These are phyloP conservation scores for Rubia tinctorum DNA, from an alignment of 305 asterid species.

Conservation along the genomic window DNA sequence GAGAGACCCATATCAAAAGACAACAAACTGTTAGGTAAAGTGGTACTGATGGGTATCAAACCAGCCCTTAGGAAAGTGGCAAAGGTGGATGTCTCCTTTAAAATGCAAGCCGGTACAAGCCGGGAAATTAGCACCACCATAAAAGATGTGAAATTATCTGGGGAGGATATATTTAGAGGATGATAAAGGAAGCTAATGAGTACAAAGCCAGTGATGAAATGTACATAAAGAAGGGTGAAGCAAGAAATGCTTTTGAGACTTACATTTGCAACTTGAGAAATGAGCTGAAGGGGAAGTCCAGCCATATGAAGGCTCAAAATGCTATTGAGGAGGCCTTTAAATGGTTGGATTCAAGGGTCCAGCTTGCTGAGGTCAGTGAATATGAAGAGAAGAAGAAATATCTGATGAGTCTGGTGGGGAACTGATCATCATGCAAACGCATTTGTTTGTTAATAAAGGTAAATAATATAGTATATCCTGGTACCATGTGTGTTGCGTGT, in stretches of 20 bases:
- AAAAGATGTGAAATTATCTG: too few relatives aligned
- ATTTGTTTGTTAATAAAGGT: too few relatives aligned
- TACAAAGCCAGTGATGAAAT: not conserved
- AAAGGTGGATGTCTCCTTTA: not conserved
- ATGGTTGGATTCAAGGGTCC: not conserved
- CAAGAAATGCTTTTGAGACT: not conserved
- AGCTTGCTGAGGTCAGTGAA: too few relatives aligned
- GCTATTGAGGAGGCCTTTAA: not conserved
- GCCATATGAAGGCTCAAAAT: not conserved
- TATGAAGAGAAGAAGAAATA: not conserved
- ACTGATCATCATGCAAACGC: too few relatives aligned
- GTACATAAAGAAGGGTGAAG: not conserved
- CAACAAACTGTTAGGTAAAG: constrained; percentile 15
- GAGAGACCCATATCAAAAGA: constrained; percentile 21
- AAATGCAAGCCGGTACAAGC: not conserved
- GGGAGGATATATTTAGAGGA: too few relatives aligned
- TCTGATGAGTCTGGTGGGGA: too few relatives aligned
- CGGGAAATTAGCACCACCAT: too few relatives aligned
- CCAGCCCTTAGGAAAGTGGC: constrained; percentile 18
- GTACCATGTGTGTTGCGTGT: too few relatives aligned
- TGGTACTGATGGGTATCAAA: constrained; percentile 5
- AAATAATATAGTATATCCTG: too few relatives aligned
- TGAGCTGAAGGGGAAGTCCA: not conserved
- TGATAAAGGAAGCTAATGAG: not conserved
- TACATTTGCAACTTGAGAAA: not conserved